Conservation (phyloP, 2,329 filamentous ascomycete genomes). For the Nigrospora sphaerica region DNA sequence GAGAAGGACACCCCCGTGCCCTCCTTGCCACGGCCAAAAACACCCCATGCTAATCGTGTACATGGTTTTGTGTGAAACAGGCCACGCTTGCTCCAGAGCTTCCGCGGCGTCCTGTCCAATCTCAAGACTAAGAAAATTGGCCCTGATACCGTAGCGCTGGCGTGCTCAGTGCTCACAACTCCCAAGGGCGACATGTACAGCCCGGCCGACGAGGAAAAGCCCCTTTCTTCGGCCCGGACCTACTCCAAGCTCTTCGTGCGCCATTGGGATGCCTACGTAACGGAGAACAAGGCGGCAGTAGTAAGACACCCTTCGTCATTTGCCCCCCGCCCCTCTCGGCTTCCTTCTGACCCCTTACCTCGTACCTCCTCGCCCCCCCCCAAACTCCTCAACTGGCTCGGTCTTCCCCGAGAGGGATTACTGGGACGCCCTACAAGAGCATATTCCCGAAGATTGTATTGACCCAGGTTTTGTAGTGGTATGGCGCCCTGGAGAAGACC, state of each 20-base stretch:
- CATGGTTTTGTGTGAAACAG: conserved; percentile 12
- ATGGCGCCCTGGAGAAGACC: conserved; percentile 25
- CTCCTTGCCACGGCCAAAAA: too few species aligned
- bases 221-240: conserved; percentile 57
- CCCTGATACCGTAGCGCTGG: conserved; percentile 43
- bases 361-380: too few species aligned
- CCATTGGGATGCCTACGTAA: conserved; percentile 76
- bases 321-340: too few species aligned
- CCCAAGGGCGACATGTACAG: conserved; percentile 65
- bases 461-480: conserved; percentile 10
- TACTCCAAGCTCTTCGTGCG: conserved; percentile 72
- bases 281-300: conserved; percentile 61
- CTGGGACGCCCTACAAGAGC: too few species aligned
- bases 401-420: too few species aligned
- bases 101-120: conserved; percentile 50
- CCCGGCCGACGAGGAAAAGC: conserved; percentile 50
- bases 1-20: too few species aligned
- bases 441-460: too few species aligned
- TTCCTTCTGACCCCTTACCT: too few species aligned
- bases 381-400: too few species aligned
- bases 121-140: conserved; percentile 49
- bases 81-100: conserved; percentile 36
- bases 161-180: conserved; percentile 57
- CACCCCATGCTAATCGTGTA: too few species aligned
- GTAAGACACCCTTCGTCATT: conserved; percentile 52